Evolutionary conservation across 805 yeast genomes (phyloP).

Genomic region (Saturnispora sekii): DNA sequence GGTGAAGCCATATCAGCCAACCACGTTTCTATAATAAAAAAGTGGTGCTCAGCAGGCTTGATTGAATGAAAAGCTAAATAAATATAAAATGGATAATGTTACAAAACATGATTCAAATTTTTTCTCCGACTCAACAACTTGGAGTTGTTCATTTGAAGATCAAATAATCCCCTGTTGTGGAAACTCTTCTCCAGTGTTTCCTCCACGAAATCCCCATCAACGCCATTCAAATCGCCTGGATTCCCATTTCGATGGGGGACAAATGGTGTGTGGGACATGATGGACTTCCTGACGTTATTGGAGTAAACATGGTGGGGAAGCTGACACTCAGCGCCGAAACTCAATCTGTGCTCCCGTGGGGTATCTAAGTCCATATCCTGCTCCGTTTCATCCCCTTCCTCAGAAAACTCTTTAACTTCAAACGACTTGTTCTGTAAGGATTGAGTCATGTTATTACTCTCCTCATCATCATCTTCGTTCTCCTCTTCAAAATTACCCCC

Average conservation of each 20-base stretch:
- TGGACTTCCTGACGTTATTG: slow-evolving; percentile 7
- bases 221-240: neutral
- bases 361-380: slow-evolving; percentile 14
- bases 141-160: slow-evolving; percentile 54
- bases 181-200: slow-evolving; percentile 17
- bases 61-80: too few relatives aligned
- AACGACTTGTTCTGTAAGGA: neutral
- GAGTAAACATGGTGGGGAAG: neutral
- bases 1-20: slow-evolving; percentile 44
- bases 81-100: neutral
- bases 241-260: slow-evolving; percentile 1
- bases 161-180: slow-evolving; percentile 24
- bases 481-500: slow-evolving; percentile 3
- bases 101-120: slow-evolving; percentile 6
- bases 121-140: slow-evolving; percentile 51
- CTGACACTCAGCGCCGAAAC: slow-evolving; percentile 2
- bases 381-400: slow-evolving; percentile 12
- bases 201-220: neutral
- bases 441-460: neutral
- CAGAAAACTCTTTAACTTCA: neutral
- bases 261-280: slow-evolving; percentile 14
- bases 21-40: neutral
- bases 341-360: slow-evolving; percentile 4
- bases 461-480: slow-evolving; percentile 10
- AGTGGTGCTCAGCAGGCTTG: neutral